phyloP scores from a whole-genome alignment of 495 filamentous ascomycete genomes.

The Coniosporium apollinis region DNA sequence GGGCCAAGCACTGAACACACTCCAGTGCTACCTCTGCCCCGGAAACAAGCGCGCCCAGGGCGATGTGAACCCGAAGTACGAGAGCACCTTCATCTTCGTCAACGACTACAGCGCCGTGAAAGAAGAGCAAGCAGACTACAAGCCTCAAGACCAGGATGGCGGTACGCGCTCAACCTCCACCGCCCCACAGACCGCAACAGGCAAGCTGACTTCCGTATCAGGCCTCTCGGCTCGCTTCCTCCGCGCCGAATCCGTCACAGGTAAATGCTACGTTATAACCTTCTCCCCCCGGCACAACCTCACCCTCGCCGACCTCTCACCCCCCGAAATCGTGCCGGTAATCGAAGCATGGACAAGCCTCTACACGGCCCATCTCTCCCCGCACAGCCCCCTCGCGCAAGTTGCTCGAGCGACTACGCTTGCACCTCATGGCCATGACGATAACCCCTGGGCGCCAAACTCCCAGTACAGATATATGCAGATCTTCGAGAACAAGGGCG shows the following conservation, averaged over 20 bases:
- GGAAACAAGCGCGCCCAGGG: slow-evolving; percentile 86
- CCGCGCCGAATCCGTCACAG: slow-evolving; percentile 68
- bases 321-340: slow-evolving; percentile 52
- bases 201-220: slow-evolving; percentile 12
- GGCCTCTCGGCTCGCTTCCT: slow-evolving; percentile 66
- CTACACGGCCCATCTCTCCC: slow-evolving; percentile 65
- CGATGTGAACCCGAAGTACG: slow-evolving; percentile 72
- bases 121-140: slow-evolving; percentile 66
- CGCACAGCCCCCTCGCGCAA: slow-evolving; percentile 45
- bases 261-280: slow-evolving; percentile 94
- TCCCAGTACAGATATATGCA: slow-evolving; percentile 94
- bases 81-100: slow-evolving; percentile 80
- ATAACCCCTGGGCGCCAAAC: slow-evolving; percentile 35
- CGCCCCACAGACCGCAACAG: neutral
- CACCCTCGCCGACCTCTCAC: slow-evolving; percentile 72
- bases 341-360: slow-evolving; percentile 78
- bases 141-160: slow-evolving; percentile 31
- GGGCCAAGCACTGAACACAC: neutral
- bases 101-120: slow-evolving; percentile 98
- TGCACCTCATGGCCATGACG: slow-evolving; percentile 30
- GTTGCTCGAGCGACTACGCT: slow-evolving; percentile 30
- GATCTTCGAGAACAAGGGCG: slow-evolving; percentile 98
- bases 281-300: slow-evolving; percentile 82
- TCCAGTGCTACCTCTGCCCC: slow-evolving; percentile 80
- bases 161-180: slow-evolving; percentile 20